Evolutionary conservation across 2,329 filamentous ascomycete genomes (phyloP), one percentile per base, ranked within the genome.

Genomic region (Diplodia scrobiculata): DNA sequence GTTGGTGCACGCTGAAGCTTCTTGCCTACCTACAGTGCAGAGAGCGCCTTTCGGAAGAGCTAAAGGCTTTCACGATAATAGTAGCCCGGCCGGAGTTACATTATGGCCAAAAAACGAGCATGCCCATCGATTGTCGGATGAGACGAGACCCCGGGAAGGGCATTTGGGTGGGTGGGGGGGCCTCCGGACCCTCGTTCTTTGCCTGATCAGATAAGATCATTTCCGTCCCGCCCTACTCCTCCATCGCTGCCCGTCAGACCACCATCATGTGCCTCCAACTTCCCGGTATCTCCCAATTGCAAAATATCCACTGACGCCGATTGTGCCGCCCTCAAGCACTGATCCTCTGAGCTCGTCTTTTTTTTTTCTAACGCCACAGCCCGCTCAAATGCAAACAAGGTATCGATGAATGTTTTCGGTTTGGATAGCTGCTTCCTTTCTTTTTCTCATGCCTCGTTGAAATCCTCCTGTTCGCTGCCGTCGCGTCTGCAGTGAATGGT

Each of bases 391-490:
- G 64, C 64, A 66, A 66, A n/a, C 45, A 55, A 50, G 32, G 21
- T 41, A 41, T 53, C 47, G 48, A 60, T 32, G 27, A 21, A 36
- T 19, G 19, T 25, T 45, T 21, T n/a, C 45, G 19, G 36, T 45
- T 19, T 25, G 21, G 52, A 4, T 29, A 19, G 21, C 47, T 64
- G n/a, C 47, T 36, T 19, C 27, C 14, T 45, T 25, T 38, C 17
- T 27, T 34, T 25, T 45, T 21, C 9, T 48, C 66, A 62, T 34
- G 45, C 58, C 27, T 47, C 66, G 19, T 34, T 47, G 32, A 45
- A 45, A n/a, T 75, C 75, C 64, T 78, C 76, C 67, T 73, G 74
- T 63, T 75, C 75, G 60, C 72, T 75, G 21, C 76, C 76, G 52
- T 78, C 76, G 34, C 76, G 70, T 2, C 67, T 68, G 14, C 6